Conservation (phyloP, 1,139 yeast species). For the Saccharomycopsis hybrid region DNA sequence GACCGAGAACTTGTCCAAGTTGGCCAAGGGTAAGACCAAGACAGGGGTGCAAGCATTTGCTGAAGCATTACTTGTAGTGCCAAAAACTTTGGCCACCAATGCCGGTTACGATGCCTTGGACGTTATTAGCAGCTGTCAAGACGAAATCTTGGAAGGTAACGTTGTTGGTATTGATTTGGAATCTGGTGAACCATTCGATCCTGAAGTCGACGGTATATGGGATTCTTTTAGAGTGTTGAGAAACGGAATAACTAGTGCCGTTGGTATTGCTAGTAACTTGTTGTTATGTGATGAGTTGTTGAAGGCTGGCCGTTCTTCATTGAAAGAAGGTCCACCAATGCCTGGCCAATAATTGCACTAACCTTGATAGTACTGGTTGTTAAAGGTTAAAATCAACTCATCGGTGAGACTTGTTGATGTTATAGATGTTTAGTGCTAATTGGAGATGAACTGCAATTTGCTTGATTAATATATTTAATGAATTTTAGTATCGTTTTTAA, state of each 20-base stretch:
- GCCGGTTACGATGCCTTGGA: conserved; percentile 94
- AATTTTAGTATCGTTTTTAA: no score
- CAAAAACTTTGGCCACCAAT: conserved; percentile 86
- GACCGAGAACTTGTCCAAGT: conserved; percentile 40
- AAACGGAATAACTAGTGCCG: conserved; percentile 87
- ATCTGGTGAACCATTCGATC: conserved; percentile 95
- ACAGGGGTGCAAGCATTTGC: conserved; percentile 92
- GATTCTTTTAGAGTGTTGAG: conserved; percentile 91
- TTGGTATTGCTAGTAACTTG: conserved; percentile 90
- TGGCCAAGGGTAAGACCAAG: conserved; percentile 73
- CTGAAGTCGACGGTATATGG: conserved; percentile 91
- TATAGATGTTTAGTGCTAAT: no score
- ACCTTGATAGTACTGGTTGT: no score
- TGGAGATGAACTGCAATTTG: no score
- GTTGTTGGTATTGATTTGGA: conserved; percentile 85
- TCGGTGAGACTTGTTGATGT: no score
- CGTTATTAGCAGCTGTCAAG: conserved; percentile 83
- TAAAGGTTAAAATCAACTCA: no score
- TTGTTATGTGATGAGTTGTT: conserved; percentile 91
- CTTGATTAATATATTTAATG: no score
- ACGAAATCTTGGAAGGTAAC: conserved; percentile 61
- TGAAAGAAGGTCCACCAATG: conserved; percentile 47
- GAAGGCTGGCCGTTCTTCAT: conserved; percentile 90
- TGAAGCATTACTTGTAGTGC: conserved; percentile 83
- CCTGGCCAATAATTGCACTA: conserved; percentile 1